phyloP scores from a whole-genome alignment of 1,284 basidiomycete species.

The Irpex sp. region DNA sequence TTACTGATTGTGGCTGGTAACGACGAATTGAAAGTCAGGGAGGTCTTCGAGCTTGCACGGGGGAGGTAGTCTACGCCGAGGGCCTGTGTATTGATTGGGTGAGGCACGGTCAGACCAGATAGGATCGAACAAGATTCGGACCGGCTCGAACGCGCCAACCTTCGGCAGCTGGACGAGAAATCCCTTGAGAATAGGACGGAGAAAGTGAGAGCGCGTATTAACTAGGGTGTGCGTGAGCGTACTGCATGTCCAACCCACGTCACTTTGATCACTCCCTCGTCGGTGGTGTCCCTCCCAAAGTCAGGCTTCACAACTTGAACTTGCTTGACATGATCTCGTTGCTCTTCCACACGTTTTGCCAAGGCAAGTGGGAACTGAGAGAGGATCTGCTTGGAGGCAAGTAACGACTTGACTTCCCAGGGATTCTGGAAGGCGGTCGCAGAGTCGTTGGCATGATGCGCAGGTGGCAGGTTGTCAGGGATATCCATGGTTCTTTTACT shows the following conservation, averaged over 20 bases:
- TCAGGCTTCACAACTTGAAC: conserved; percentile 20
- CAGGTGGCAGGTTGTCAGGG: neutral
- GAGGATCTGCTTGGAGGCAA: conserved; percentile 12
- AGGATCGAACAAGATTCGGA: conserved; percentile 30
- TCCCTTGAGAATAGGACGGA: conserved; percentile 13
- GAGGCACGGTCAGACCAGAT: conserved; percentile 29
- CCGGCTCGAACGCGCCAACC: conserved; percentile 9
- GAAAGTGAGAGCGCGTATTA: neutral
- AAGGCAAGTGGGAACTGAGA: conserved; percentile 13
- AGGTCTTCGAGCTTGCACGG: conserved; percentile 28
- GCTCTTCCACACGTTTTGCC: conserved; percentile 8
- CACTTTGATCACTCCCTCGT: conserved; percentile 19
- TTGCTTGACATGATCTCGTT: conserved; percentile 5
- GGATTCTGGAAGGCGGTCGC: conserved; percentile 18
- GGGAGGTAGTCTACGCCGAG: conserved; percentile 24
- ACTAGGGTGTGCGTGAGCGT: conserved; percentile 4
- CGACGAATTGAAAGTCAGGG: conserved; percentile 28
- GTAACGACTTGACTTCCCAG: conserved; percentile 15
- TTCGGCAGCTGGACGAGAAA: conserved; percentile 26
- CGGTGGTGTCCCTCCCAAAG: conserved; percentile 12
- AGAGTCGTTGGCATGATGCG: conserved; percentile 18
- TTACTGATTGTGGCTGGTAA: conserved; percentile 32
- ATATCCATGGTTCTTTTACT: neutral
- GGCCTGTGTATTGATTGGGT: conserved; percentile 22
- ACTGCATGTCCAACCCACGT: conserved; percentile 32